These are phyloP conservation scores for Starmerella apis DNA, from an alignment of 805 yeast genomes.

Conservation along the genomic window DNA sequence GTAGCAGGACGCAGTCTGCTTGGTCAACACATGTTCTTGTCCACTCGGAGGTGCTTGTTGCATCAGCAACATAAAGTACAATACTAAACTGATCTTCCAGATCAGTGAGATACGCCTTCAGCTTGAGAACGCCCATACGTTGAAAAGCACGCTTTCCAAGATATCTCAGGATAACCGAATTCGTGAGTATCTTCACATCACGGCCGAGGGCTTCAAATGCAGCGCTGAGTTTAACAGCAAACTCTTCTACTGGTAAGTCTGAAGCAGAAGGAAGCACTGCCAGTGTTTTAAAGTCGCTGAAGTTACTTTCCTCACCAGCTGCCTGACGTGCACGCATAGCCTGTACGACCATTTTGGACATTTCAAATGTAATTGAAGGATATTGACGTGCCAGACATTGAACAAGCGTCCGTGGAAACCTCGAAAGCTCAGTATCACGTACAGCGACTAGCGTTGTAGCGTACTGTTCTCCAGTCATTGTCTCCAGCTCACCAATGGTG, in stretches of 20 bases:
- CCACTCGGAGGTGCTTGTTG: conserved; percentile 70
- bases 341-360: conserved; percentile 73
- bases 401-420: conserved; percentile 83
- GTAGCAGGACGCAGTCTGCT: conserved; percentile 82
- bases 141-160: conserved; percentile 91
- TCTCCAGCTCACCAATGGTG: conserved; percentile 91
- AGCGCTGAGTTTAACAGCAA: conserved; percentile 61
- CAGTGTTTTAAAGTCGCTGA: conserved; percentile 60
- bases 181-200: conserved; percentile 69
- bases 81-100: conserved; percentile 81
- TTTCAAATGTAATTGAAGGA: conserved; percentile 84
- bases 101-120: conserved; percentile 81
- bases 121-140: conserved; percentile 70
- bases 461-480: conserved; percentile 61
- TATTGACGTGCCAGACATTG: conserved; percentile 73
- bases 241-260: conserved; percentile 79
- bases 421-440: conserved; percentile 85
- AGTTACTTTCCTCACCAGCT: conserved; percentile 14
- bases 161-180: conserved; percentile 65
- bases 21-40: conserved; percentile 85
- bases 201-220: conserved; percentile 66
- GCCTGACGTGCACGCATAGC: conserved; percentile 18
- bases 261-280: conserved; percentile 69
- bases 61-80: conserved; percentile 82
- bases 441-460: conserved; percentile 62